Evolutionary conservation across 2,329 filamentous ascomycete species (phyloP), one percentile per base, ranked within the genome.

Genomic region (Colletotrichum euphorbiae): DNA sequence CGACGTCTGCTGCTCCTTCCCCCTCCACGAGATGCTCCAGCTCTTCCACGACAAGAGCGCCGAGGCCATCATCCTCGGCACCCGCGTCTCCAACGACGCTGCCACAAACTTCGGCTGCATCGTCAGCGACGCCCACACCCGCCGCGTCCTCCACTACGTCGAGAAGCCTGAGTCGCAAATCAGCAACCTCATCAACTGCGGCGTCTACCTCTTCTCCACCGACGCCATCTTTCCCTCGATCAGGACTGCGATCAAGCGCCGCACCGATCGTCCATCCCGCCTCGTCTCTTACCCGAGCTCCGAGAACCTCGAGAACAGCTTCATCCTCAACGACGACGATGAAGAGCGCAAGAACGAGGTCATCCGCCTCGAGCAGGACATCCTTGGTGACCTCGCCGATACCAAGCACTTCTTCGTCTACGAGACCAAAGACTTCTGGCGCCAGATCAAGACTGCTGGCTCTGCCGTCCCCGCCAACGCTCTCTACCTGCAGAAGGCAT

Each of bases 391-490:
- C 76, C 90, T 98, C 76, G 95, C 96, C 70, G 96, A 98, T 81
- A 97, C 89, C 87, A 96, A 97, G 83, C 93, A 96, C 80, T 99
- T 99, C 85, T 98, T 94, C 81, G 96, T 98, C 36, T 92, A 97
- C 80, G 96, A 99, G 84, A 98, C 95, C 72, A 97, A 97, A 84
- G 96, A 98, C 80, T 99, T 99, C 81, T 99, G 96, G 96, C 93
- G 96, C 74, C 96, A 99, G 85, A 98, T 99, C 88, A 99, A 99
- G 88, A 98, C 96, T 2, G 96, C 96, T 69, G 96, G 96, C 69
- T 98, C 95, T 6, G 96, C 96, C 56, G 94, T 99, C 31, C 96
- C 96, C 15, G 96, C 96, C 71, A 98, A 98, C 77, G 96, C 96
- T 13, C 88, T 99, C 38, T 99, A 99, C 82, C 89, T 99, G 62